Percentiles rank a stretch among this genome's conserved stretches.
These are phyloP conservation scores for Xylaria curta DNA, from an alignment of 495 filamentous ascomycete genomes.

Conservation along the genomic window DNA sequence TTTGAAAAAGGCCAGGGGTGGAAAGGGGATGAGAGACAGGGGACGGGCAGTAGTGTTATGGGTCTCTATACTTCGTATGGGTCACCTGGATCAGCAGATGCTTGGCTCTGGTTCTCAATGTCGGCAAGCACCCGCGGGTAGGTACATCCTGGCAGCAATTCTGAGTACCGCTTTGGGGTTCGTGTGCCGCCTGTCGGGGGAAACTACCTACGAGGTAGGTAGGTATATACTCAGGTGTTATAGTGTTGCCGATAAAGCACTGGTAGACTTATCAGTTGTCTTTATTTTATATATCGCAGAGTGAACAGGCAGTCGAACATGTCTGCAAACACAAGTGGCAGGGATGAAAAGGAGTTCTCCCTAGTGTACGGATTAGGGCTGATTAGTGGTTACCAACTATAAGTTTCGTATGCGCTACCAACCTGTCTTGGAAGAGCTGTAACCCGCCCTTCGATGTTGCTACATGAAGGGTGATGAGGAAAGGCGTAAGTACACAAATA, in stretches of 20 bases:
- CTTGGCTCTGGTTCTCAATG: not conserved
- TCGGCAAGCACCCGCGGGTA: not conserved
- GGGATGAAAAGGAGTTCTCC: constrained; percentile 1
- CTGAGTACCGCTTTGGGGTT: not conserved
- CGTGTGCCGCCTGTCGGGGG: not conserved
- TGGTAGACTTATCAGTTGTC: not conserved
- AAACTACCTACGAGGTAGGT: not conserved
- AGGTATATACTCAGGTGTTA: not conserved
- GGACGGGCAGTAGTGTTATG: not conserved
- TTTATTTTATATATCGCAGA: not conserved
- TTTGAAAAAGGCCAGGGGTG: not conserved
- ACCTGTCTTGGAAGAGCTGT: not conserved
- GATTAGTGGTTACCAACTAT: not conserved
- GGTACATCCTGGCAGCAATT: not conserved
- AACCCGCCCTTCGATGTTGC: not conserved
- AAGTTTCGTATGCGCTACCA: not conserved
- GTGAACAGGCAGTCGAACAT: not conserved
- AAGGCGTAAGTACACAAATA: too few species aligned
- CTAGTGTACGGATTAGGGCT: not conserved
- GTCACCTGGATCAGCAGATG: constrained; percentile 11
- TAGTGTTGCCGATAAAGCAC: not conserved
- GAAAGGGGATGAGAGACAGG: constrained; percentile 19
- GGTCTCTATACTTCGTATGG: not conserved
- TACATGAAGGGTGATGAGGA: too few species aligned
- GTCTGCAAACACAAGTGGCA: not conserved